Base-by-base conservation (phyloP, 2,329 filamentous ascomycete species). In the Botrytis pseudocinerea region DNA sequence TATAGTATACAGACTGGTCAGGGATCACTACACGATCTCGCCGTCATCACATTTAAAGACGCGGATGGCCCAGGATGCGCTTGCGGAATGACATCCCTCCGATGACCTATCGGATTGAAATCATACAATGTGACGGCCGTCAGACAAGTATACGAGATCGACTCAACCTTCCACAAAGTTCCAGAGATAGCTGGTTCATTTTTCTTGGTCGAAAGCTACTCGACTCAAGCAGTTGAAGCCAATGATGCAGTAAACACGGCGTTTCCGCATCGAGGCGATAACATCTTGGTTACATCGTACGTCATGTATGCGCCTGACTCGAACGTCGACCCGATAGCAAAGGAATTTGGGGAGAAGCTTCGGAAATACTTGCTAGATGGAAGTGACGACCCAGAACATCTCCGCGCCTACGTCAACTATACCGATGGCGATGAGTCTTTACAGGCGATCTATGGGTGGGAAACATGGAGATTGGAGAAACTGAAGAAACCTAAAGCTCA, bases 391-490 rank as follows among this genome's bases (percentile, higher is more conserved):
- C 32, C 32, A 40, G 69, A 14, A 62, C 69, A 70, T 38, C 38
- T 69, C 20, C 12, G 18, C 7, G 42, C 42, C 44, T 87, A 88
- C 70, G 81, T 87, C 64, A 88, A 88, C 78, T 88, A 87, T 75
- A 86, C 85, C 0, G 82, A 82, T 65, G 86, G 86, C 0, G 80
- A 84, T 5, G 86, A 88, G 79, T 76, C 78, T 2, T 75, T 80
- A 0, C 73, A 80, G 66, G 77, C 80, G 4, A 81, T 83, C 80
- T 88, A 89, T 76, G 86, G 86, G 20, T 80, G 80, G 68, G 87
- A 87, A 72, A 70, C 77, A 60, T 87, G 86, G 85, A 82, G 87
- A 28, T 80, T 85, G 75, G 78, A 84, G 70, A 84, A 82, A 71
- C 78, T 88, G 75, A 80, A 77, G 73, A 75, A 74, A 18, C 73